A percentile compares a stretch with the other conserved stretches of the same genome.
These are phyloP conservation scores for Veloboletus limbatus DNA, from an alignment of 1,284 basidiomycete species.

Conservation along the genomic window DNA sequence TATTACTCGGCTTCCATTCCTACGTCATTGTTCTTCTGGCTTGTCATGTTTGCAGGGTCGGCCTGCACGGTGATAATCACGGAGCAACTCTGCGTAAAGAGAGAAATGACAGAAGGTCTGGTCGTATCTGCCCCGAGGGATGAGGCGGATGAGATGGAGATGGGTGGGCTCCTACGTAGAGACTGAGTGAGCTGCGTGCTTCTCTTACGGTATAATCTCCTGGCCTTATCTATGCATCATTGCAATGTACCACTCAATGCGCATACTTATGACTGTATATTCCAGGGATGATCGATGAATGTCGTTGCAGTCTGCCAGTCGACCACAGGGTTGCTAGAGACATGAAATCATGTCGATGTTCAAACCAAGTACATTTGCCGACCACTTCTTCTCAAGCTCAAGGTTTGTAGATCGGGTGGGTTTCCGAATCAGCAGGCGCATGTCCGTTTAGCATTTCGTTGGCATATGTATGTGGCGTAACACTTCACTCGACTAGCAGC, in stretches of 20 bases:
- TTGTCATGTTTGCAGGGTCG: constrained; percentile 70
- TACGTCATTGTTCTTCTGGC: constrained; percentile 88
- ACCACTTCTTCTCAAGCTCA: constrained; percentile 14
- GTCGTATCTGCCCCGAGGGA: constrained; percentile 46
- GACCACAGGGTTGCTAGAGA: constrained; percentile 1
- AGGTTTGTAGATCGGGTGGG: constrained; percentile 10
- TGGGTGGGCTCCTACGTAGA: constrained; percentile 50
- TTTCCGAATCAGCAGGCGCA: not conserved
- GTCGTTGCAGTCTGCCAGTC: constrained; percentile 1
- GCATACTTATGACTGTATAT: constrained; percentile 12
- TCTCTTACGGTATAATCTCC: constrained; percentile 9
- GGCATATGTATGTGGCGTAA: constrained; percentile 22
- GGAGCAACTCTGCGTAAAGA: constrained; percentile 88
- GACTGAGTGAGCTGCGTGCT: constrained; percentile 27
- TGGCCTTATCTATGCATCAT: constrained; percentile 7
- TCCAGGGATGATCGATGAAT: constrained; percentile 12
- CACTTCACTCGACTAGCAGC: constrained; percentile 1
- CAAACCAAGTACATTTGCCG: constrained; percentile 1
- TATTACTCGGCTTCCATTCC: constrained; percentile 89
- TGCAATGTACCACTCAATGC: constrained; percentile 24
- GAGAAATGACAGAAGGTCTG: constrained; percentile 90
- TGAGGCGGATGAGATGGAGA: constrained; percentile 53
- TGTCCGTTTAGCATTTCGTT: constrained; percentile 1
- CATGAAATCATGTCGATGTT: constrained; percentile 6
- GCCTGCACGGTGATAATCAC: constrained; percentile 76